phyloP scores from a whole-genome alignment of 1,284 basidiomycete genomes.

The Ustilago loliicola region DNA sequence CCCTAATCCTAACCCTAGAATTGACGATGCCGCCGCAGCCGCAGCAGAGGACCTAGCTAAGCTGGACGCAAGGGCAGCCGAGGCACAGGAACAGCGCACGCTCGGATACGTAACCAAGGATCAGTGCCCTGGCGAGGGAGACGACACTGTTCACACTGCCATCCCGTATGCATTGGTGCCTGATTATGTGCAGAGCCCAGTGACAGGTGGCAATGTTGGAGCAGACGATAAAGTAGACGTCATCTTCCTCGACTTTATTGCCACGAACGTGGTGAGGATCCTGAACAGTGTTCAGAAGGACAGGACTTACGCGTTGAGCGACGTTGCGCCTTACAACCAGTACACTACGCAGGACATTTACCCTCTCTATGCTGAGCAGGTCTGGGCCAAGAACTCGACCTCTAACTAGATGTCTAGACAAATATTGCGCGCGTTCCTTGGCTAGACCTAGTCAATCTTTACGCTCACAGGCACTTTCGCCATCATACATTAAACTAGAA shows the following conservation, averaged over 20 bases:
- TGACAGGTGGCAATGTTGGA: slow-evolving; percentile 13
- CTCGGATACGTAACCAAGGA: slow-evolving; percentile 68
- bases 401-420: not conserved
- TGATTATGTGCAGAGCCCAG: slow-evolving; percentile 60
- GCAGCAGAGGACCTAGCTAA: slow-evolving; percentile 27
- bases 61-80: slow-evolving; percentile 29
- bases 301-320: slow-evolving; percentile 40
- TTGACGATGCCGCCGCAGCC: not conserved
- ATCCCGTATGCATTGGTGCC: slow-evolving; percentile 55
- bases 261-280: slow-evolving; percentile 41
- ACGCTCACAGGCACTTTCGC: not conserved
- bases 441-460: too few relatives aligned
- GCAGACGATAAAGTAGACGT: slow-evolving; percentile 45
- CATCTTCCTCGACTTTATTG: slow-evolving; percentile 60
- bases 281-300: slow-evolving; percentile 38
- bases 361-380: slow-evolving; percentile 57
- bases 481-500: not conserved
- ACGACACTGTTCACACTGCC: slow-evolving; percentile 61
- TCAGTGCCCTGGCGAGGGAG: slow-evolving; percentile 52
- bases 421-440: not conserved
- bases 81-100: slow-evolving; percentile 26
- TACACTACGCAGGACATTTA: slow-evolving; percentile 67
- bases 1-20: not conserved
- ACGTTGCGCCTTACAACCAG: slow-evolving; percentile 55
- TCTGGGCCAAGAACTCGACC: slow-evolving; percentile 44